Base-by-base conservation (phyloP, 331 rosid species). In the Rhamnella rubrinervis region DNA sequence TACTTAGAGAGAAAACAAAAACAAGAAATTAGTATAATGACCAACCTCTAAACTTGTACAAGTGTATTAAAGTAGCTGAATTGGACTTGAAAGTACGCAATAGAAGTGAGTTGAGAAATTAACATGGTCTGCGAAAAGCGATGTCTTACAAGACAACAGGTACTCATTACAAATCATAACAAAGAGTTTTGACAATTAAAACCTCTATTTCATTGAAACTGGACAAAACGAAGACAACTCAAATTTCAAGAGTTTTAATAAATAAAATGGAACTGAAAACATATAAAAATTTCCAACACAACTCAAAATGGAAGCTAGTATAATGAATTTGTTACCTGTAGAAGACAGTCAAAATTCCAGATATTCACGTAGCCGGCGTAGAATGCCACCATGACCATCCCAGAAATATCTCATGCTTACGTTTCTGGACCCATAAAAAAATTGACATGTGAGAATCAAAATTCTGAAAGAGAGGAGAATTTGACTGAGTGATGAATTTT, bases 261-360 rank as follows among this genome's bases (percentile, higher is more conserved):
- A 6, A 5, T 19, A 13, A 67, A 15, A 55, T 0, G 69, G 25
- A 8, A 63, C 14, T 23, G 44, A 31, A 6, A 47, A 37, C 46
- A 25, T n/a, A 8, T 18, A 25, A 57, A 46, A 7, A 8, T 52
- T 7, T 44, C 13, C 53, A 31, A 10, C 59, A 35, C 25, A 61
- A 28, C 62, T 63, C 61, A 47, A 72, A 56, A 13, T 8, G 44
- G 59, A 63, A 67, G 65, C 40, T 1, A 73, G 55, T 59, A 31
- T 18, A 12, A 39, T 38, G 74, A 64, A 72, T 62, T 40, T 55
- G 58, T 77, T 81, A 81, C 90, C 96, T 81, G 80, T 70, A 68
- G 70, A 70, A 18, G 37, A 59, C 58, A 61, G 75, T 71, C 81
- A 69, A 68, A 73, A 49, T 28, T 80, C 72, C 64, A 51, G 61